Conservation (phyloP, 1,139 yeast genomes). For the Yarrowia galli region DNA sequence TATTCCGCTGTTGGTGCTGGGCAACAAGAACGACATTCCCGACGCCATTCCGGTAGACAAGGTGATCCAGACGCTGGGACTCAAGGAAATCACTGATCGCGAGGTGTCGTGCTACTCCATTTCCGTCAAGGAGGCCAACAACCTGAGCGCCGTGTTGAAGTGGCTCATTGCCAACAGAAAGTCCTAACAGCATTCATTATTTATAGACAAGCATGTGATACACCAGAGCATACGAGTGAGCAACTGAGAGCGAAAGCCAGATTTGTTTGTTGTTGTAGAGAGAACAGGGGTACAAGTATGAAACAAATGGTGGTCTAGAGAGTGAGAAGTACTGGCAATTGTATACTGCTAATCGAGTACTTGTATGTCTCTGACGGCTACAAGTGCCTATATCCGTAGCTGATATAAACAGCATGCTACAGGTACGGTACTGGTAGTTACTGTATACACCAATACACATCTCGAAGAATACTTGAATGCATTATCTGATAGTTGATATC, state of each 20-base stretch:
- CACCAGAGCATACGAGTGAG: too few relatives aligned
- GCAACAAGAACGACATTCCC: constrained; percentile 52
- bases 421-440: too few relatives aligned
- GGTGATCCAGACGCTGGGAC: constrained; percentile 49
- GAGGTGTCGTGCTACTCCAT: constrained; percentile 54
- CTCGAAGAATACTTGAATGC: constrained; percentile 7
- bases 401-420: too few relatives aligned
- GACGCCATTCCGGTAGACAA: constrained; percentile 51
- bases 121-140: constrained; percentile 52
- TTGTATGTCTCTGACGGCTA: too few relatives aligned
- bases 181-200: constrained; percentile 37
- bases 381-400: too few relatives aligned
- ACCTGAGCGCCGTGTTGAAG: constrained; percentile 51
- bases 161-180: constrained; percentile 50
- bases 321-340: too few relatives aligned
- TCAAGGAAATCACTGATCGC: constrained; percentile 49
- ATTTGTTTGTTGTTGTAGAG: too few relatives aligned
- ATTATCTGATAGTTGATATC: constrained; percentile 38
- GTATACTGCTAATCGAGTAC: too few relatives aligned
- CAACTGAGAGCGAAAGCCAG: background rate
- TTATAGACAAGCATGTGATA: constrained; percentile 25
- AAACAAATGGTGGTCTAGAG: background rate
- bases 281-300: too few relatives aligned
- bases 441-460: background rate
- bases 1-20: constrained; percentile 52